Evolutionary conservation across 768 basidiomycete genomes (phyloP).

Genomic region (Pleurotus citrinopileatus): DNA sequence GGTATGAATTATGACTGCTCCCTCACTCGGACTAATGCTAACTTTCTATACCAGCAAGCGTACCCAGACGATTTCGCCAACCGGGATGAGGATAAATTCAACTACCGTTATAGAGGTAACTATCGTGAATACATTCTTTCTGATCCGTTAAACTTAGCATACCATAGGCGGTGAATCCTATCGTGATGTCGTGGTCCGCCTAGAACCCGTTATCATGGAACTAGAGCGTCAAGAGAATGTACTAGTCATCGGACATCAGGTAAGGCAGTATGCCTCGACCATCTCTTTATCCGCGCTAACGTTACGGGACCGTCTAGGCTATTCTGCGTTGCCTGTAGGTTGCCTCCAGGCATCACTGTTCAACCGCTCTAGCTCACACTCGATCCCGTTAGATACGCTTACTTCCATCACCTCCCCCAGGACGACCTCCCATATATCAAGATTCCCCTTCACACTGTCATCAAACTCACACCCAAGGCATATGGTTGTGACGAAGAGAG

Average conservation of each 20-base stretch:
- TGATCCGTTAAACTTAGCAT: background rate
- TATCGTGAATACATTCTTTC: background rate
- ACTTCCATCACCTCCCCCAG: conserved; percentile 91
- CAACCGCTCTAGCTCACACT: too few species aligned
- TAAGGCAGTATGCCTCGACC: conserved; percentile 18
- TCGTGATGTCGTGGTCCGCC: conserved; percentile 89
- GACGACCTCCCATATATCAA: conserved; percentile 97
- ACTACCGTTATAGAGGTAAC: conserved; percentile 88
- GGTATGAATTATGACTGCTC: conserved; percentile 36
- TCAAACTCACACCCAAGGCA: conserved; percentile 96
- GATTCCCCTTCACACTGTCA: conserved; percentile 95
- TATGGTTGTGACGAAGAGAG: conserved; percentile 99
- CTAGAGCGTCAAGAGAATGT: conserved; percentile 98
- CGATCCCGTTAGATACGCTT: conserved; percentile 72
- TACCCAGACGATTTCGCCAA: conserved; percentile 99
- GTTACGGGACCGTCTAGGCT: conserved; percentile 42
- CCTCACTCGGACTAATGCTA: background rate
- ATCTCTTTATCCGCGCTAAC: background rate
- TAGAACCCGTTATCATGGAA: conserved; percentile 99
- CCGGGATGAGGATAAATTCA: conserved; percentile 99
- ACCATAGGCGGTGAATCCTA: conserved; percentile 79
- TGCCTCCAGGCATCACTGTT: too few species aligned
- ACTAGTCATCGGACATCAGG: conserved; percentile 94
- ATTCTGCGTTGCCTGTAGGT: conserved; percentile 80
- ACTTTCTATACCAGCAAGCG: conserved; percentile 55